Percentiles rank a stretch among this genome's conserved stretches.
phyloP scores from a whole-genome alignment of 2,329 filamentous ascomycete species.

The Metarhizium guizhouense region DNA sequence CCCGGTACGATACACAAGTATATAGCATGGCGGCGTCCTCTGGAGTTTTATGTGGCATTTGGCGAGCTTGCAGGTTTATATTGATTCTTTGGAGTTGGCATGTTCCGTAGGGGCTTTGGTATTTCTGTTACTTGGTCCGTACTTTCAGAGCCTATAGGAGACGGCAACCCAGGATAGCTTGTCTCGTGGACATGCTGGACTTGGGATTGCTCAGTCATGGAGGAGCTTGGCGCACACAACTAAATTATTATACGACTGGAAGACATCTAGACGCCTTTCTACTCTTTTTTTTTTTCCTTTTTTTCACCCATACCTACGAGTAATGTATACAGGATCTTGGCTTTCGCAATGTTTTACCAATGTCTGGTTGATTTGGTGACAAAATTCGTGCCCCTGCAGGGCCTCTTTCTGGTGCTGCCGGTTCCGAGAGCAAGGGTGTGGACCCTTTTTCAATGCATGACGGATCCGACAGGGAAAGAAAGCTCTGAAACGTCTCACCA shows the following conservation, averaged over 20 bases:
- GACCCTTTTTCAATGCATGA: too few species aligned
- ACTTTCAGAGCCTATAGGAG: neutral
- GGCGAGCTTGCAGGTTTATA: constrained; percentile 9
- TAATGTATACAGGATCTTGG: neutral
- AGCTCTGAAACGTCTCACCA: neutral
- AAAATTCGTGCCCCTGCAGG: too few species aligned
- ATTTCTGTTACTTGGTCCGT: neutral
- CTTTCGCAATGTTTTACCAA: too few species aligned
- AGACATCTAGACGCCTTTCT: neutral
- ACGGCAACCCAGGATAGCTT: neutral
- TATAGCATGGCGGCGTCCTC: constrained; percentile 20
- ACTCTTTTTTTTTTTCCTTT: neutral
- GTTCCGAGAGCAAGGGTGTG: too few species aligned
- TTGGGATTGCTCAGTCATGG: neutral
- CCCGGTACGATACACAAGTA: constrained; percentile 8
- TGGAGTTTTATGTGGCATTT: constrained; percentile 19
- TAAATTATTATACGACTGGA: neutral
- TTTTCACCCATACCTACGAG: neutral
- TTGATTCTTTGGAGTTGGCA: constrained; percentile 6
- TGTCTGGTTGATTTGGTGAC: too few species aligned
- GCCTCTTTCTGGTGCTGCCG: neutral
- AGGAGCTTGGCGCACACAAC: neutral
- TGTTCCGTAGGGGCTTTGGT: neutral
- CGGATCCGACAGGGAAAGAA: neutral
- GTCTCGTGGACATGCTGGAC: neutral